Base-by-base conservation (phyloP, 1,284 basidiomycete genomes). In the Takashimella tepidaria region DNA sequence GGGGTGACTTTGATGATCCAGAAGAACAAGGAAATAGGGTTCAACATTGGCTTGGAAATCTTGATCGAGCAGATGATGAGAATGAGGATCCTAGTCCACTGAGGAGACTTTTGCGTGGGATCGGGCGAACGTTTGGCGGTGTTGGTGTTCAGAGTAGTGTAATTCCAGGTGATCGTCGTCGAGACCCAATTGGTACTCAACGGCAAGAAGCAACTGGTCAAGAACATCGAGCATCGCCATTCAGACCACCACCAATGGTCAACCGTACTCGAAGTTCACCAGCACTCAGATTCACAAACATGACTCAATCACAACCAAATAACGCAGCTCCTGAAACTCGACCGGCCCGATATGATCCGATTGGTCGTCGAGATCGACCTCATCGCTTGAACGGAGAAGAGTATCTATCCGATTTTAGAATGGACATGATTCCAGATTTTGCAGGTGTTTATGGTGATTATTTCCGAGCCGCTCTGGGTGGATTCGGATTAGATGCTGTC, bases 301-400 rank as follows among this genome's bases (percentile, higher is more conserved):
- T 8, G 10, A 16, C 8, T 8, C 10, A 37, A 16, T 8, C 8
- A 8, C 10, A 8, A 16, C 31, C 31, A 8, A 16, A 8, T 8
- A 16, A 48, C 5, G 25, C 49, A 11, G 47, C 37, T 13, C 50
- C n/a, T 22, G 21, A 25, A 5, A n/a, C 6, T 20, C 48, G 41
- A 31, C n/a, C n/a, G n/a, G 45, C n/a, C 19, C 45, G 37, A 41
- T 26, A 51, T 20, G 56, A 47, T n/a, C 31, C 47, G 19, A 31
- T 43, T 21, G 51, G 51, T 26, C 47, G 41, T 27, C 6, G 24
- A 25, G 5, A 8, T n/a, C 19, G 16, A 24, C 4, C 8, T 43
- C 12, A 13, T n/a, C 22, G 22, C 20, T 48, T 24, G 13, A 22
- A 21, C 44, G 5, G 19, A 3, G n/a, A 45, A n/a, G 1, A 12